Percentiles rank a stretch among this genome's conserved stretches.
These are phyloP conservation scores for Tulasnella sp. DNA, from an alignment of 768 basidiomycete genomes.

Conservation along the genomic window DNA sequence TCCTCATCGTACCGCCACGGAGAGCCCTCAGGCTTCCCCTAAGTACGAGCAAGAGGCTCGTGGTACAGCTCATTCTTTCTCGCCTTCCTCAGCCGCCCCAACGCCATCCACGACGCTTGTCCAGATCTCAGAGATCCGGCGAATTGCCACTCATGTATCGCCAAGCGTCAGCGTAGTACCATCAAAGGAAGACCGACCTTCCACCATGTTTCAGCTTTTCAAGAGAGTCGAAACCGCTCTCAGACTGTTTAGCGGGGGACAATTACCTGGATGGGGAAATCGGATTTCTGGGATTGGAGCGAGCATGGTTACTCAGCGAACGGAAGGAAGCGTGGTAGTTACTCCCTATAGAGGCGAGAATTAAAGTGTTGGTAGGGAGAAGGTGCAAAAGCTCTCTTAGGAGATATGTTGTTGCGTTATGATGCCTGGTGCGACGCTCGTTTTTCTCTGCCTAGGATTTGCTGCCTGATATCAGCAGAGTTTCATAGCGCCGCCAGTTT, in stretches of 20 bases:
- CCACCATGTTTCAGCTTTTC: too few species aligned
- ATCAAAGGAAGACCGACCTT: not conserved
- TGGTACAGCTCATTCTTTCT: not conserved
- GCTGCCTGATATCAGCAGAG: too few species aligned
- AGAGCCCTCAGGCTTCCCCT: not conserved
- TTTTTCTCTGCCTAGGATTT: too few species aligned
- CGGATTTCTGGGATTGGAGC: not conserved
- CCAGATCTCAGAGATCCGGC: not conserved
- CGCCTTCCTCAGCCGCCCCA: not conserved
- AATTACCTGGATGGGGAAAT: too few species aligned
- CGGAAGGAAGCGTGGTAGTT: too few species aligned
- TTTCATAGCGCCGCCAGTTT: not conserved
- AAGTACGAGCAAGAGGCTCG: not conserved
- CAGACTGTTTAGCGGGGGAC: too few species aligned
- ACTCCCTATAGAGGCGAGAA: too few species aligned
- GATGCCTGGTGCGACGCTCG: too few species aligned
- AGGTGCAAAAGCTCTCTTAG: too few species aligned
- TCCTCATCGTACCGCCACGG: not conserved
- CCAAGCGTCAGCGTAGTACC: not conserved
- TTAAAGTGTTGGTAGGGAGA: too few species aligned
- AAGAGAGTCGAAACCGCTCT: too few species aligned
- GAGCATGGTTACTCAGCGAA: not conserved
- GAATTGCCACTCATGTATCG: not conserved
- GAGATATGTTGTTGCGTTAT: too few species aligned
- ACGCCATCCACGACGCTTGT: not conserved